Base-by-base conservation (phyloP, 805 yeast species). In the Teunomyces barrocoloradensis region DNA sequence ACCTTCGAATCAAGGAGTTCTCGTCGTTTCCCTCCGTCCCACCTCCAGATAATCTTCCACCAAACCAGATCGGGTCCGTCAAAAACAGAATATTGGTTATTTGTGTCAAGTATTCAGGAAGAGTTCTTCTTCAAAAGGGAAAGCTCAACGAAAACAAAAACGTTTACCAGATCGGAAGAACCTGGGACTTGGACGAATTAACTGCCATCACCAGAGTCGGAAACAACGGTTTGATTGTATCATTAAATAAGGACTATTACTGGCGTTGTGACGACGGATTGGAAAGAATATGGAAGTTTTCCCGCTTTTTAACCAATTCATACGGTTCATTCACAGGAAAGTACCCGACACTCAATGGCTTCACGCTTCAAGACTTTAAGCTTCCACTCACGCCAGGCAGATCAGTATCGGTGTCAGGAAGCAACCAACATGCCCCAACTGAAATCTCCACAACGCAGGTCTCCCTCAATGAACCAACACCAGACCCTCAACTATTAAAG, bases 111-210 rank as follows among this genome's bases (percentile, higher is more conserved):
- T 73, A 78, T 42, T 75, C 84, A 5, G 92, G 92, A 0, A 68
- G 85, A 21, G 84, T 87, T 28, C 75, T 83, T 48, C 57, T 91
- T 10, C 96, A 90, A 62, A 91, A 92, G 65, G 96, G 95, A 2
- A 83, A 95, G 57, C 89, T 81, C 61, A 85, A 86, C 55, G 71
- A 79, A 7, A 60, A 56, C 32, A 87, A 87, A 55, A 84, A 87
- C 0, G 64, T 83, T 1, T 81, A 87, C 57, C 97, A 91, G 66
- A 88, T 91, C 44, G 98, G 98, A 28, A 79, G 97, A 58, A 86
- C 96, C 2, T 91, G 98, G 98, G 83, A 81, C 52, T 69, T 92
- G 57, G 87, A 80, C 50, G 95, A 88, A 55, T 69, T 92, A 53
- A 63, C 73, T 3, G 64, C 66, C 37, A 64, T 91, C 2, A 81